These are phyloP conservation scores for Zygnema cylindricum DNA, from an alignment of 139 green algal genomes.

Conservation along the genomic window DNA sequence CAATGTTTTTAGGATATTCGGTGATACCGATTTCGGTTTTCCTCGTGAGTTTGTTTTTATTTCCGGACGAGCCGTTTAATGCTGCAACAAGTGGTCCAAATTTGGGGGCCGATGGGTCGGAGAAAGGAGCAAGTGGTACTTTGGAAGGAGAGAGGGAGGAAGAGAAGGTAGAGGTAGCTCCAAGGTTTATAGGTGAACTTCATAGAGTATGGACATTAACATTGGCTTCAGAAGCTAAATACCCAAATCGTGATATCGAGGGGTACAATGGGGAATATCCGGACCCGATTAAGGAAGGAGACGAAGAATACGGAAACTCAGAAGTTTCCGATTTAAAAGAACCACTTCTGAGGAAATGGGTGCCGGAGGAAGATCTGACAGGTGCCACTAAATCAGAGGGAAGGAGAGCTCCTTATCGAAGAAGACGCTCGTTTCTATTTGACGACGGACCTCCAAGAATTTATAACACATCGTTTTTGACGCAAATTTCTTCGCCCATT, in stretches of 20 bases:
- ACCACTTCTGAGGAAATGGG: neutral
- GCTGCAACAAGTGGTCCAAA: neutral
- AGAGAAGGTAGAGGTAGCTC: neutral
- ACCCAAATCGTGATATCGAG: neutral
- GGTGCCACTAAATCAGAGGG: too few relatives aligned
- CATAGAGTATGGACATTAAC: neutral
- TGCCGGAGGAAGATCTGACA: neutral
- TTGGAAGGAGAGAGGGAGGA: neutral
- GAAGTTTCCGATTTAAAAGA: neutral
- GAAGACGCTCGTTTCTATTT: conserved; percentile 8
- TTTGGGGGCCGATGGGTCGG: neutral
- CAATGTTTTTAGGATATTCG: neutral
- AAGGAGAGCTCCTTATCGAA: neutral
- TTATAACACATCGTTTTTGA: neutral
- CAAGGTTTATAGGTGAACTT: neutral
- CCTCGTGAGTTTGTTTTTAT: neutral
- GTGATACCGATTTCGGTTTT: neutral
- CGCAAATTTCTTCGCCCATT: neutral
- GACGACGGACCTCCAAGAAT: conserved; percentile 4
- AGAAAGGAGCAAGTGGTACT: neutral
- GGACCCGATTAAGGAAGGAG: neutral
- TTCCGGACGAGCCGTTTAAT: neutral
- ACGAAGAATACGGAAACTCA: neutral
- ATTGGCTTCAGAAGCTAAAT: neutral
- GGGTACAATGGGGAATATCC: neutral